phyloP scores from a whole-genome alignment of 768 basidiomycete genomes.

The Crepidotus variabilis region DNA sequence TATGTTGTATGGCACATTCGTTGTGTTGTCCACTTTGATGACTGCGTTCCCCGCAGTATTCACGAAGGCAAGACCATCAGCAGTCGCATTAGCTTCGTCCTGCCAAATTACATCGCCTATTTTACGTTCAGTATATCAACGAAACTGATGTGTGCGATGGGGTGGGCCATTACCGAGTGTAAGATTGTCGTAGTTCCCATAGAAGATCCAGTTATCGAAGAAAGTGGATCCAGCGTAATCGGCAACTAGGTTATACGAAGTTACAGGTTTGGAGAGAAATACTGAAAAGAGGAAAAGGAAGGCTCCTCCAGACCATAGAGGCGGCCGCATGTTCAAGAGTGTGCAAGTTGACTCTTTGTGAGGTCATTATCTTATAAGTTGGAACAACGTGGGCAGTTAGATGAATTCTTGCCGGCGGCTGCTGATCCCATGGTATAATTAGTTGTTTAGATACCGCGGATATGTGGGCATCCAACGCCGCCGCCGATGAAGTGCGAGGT shows the following conservation, averaged over 20 bases:
- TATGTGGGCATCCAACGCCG: too few relatives aligned
- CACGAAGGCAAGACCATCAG: slow-evolving; percentile 53
- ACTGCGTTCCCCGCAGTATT: slow-evolving; percentile 64
- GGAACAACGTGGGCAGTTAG: background rate
- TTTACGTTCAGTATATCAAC: slow-evolving; percentile 67
- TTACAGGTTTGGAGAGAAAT: background rate
- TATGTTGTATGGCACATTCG: slow-evolving; percentile 41
- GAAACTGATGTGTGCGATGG: slow-evolving; percentile 16
- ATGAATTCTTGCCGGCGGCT: background rate
- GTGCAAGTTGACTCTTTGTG: background rate
- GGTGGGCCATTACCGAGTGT: slow-evolving; percentile 11
- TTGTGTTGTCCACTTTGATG: slow-evolving; percentile 71
- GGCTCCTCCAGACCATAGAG: background rate
- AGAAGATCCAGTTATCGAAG: slow-evolving; percentile 66
- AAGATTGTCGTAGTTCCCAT: slow-evolving; percentile 52
- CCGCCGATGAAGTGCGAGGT: too few relatives aligned
- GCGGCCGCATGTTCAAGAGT: background rate
- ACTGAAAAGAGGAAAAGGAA: background rate
- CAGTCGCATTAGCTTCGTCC: slow-evolving; percentile 29
- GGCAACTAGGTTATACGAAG: slow-evolving; percentile 43
- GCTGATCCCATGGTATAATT: background rate
- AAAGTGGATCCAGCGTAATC: slow-evolving; percentile 55
- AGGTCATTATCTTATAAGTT: background rate
- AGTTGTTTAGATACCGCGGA: background rate
- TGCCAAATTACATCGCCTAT: slow-evolving; percentile 40